These are phyloP conservation scores for Pyricularia sp. DNA, from an alignment of 2,329 filamentous ascomycete genomes.

Conservation along the genomic window DNA sequence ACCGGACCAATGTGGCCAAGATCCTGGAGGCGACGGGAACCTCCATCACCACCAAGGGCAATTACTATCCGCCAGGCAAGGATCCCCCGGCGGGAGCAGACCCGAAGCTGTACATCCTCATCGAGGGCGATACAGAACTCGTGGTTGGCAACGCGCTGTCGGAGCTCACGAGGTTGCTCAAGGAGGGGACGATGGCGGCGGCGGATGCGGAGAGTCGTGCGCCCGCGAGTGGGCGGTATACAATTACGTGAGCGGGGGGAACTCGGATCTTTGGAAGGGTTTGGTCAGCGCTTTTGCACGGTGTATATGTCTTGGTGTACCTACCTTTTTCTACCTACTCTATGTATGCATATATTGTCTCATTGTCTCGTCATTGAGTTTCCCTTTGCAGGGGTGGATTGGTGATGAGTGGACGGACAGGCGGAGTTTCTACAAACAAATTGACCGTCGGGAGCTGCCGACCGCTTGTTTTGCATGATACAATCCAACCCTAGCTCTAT, in stretches of 20 bases:
- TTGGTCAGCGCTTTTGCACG: background rate
- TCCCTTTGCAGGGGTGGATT: background rate
- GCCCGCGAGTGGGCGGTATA: constrained; percentile 75
- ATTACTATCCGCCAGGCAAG: constrained; percentile 76
- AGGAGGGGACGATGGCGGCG: constrained; percentile 83
- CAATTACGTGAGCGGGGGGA: constrained; percentile 55
- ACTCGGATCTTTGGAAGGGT: background rate
- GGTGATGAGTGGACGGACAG: background rate
- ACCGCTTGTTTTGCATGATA: background rate
- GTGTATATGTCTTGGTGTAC: background rate
- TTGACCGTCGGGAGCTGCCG: background rate
- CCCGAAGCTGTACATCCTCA: constrained; percentile 95
- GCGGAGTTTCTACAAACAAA: background rate
- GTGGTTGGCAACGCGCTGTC: constrained; percentile 84
- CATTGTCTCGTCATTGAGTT: background rate
- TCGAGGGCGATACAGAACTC: constrained; percentile 93
- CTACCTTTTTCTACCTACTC: background rate
- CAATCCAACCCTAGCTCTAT: background rate
- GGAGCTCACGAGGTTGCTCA: constrained; percentile 78
- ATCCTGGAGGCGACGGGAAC: constrained; percentile 91
- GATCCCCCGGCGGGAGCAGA: constrained; percentile 65
- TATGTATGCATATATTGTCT: background rate
- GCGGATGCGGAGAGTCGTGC: constrained; percentile 78
- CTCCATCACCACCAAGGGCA: constrained; percentile 95
- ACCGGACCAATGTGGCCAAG: constrained; percentile 96